A percentile compares a stretch with the other conserved stretches of the same genome.
These are phyloP conservation scores for Komagataella kurtzmanii DNA, from an alignment of 805 yeast genomes.

Conservation along the genomic window DNA sequence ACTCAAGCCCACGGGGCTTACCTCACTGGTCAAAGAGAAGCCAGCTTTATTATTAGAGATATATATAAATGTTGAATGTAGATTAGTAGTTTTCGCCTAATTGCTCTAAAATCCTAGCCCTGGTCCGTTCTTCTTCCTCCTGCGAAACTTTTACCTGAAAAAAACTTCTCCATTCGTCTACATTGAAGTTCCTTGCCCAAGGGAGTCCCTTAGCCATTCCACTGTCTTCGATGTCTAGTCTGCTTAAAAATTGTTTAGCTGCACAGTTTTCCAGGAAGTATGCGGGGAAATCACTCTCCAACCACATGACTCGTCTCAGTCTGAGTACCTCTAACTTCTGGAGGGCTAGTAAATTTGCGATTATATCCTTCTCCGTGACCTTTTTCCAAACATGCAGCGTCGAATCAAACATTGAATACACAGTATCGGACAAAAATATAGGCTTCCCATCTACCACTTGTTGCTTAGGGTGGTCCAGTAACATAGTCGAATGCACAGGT, in stretches of 20 bases:
- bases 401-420: not conserved
- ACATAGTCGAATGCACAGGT: not conserved
- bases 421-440: not conserved
- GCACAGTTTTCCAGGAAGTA: not conserved
- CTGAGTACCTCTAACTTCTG: not conserved
- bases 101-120: not conserved
- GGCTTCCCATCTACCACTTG: not conserved
- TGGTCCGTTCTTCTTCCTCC: not conserved
- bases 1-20: constrained; percentile 54
- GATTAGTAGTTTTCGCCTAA: not conserved
- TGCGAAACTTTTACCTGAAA: not conserved
- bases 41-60: constrained; percentile 12
- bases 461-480: not conserved
- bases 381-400: not conserved
- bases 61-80: not conserved
- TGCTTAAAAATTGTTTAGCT: not conserved
- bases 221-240: not conserved
- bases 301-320: not conserved
- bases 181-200: not conserved
- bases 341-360: not conserved
- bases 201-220: not conserved
- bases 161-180: not conserved
- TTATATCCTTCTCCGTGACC: not conserved
- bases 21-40: constrained; percentile 35
- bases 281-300: not conserved